phyloP scores from a whole-genome alignment of 1,139 yeast genomes.

The Nakaseomyces sp. region DNA sequence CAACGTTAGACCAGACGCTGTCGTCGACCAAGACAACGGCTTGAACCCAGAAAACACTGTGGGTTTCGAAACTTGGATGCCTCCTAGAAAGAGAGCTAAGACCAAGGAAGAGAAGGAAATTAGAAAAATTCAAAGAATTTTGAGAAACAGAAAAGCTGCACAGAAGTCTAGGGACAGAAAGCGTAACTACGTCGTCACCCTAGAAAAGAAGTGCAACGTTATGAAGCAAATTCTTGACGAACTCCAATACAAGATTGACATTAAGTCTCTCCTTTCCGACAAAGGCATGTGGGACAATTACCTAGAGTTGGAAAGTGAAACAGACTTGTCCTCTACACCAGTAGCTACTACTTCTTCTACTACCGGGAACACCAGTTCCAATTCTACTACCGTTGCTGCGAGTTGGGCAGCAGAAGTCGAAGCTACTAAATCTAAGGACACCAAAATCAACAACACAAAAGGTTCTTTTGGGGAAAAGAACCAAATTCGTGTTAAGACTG shows the following conservation, averaged over 20 bases:
- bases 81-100: slow-evolving; percentile 94
- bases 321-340: slow-evolving; percentile 1
- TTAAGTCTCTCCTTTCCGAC: slow-evolving; percentile 1
- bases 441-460: not conserved
- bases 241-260: slow-evolving; percentile 19
- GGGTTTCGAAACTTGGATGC: slow-evolving; percentile 34
- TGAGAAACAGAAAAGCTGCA: slow-evolving; percentile 93
- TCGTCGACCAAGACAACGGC: slow-evolving; percentile 1
- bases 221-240: slow-evolving; percentile 23
- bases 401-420: slow-evolving; percentile 5
- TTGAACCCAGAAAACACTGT: slow-evolving; percentile 2
- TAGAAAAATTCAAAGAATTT: slow-evolving; percentile 82
- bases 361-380: slow-evolving; percentile 2
- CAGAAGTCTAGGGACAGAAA: slow-evolving; percentile 96
- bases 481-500: slow-evolving; percentile 1
- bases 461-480: slow-evolving; percentile 4
- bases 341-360: slow-evolving; percentile 1
- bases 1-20: not conserved
- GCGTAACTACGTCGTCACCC: slow-evolving; percentile 79
- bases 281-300: slow-evolving; percentile 3
- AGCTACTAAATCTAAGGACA: not conserved
- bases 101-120: slow-evolving; percentile 96
- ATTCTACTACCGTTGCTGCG: slow-evolving; percentile 4
- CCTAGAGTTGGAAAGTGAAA: not conserved
- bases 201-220: slow-evolving; percentile 40